Base-by-base conservation (phyloP, 2,329 filamentous ascomycete species). In the Leptosphaerulina australis region DNA sequence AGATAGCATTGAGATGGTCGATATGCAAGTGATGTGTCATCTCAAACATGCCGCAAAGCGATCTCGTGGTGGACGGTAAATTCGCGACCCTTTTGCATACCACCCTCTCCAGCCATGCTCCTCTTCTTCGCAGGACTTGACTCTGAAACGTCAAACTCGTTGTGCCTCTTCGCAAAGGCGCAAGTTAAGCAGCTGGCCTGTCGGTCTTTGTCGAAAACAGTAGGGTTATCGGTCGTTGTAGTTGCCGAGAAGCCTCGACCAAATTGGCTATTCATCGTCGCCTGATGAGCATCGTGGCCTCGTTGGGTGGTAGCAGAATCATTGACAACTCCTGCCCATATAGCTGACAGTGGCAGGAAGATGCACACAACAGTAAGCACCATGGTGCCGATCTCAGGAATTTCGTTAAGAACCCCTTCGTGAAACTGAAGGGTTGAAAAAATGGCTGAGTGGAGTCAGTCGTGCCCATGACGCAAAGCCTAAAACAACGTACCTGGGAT, bases 311-410 rank as follows among this genome's bases (percentile, higher is more conserved):
- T 31, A 14, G 43, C 37, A 5, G 56, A 48, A 11, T 71, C 64
- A 44, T 62, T 65, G 35, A 61, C 53, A 20, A 72, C 62, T 24
- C 69, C 64, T 34, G 86, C 86, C 86, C 86, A 88, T 57, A 88
- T 79, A 14, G 84, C 82, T 11, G 84, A 86, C 9, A 88, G 76
- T 1, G 86, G 86, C 12, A 88, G 79, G 55, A 83, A 84, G 52
- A 88, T 78, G 49, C 81, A 81, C 26, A 86, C 81, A 15, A 84
- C 70, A 12, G 84, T 84, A 7, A 84, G 70, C 44, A 83, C 76
- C 51, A 83, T 74, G 38, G 79, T 78, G 46, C 77, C 76, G 24
- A 87, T 72, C 56, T 85, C 80, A 3, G 80, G 78, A 41, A 82
- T 75, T 3, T 64, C 51, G 17, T 77, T 60, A 49, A 74, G 72